Percentiles rank a stretch among this genome's conserved stretches.
phyloP scores from a whole-genome alignment of 2,329 filamentous ascomycete species.

The Paracoccidioides brasiliensis region DNA sequence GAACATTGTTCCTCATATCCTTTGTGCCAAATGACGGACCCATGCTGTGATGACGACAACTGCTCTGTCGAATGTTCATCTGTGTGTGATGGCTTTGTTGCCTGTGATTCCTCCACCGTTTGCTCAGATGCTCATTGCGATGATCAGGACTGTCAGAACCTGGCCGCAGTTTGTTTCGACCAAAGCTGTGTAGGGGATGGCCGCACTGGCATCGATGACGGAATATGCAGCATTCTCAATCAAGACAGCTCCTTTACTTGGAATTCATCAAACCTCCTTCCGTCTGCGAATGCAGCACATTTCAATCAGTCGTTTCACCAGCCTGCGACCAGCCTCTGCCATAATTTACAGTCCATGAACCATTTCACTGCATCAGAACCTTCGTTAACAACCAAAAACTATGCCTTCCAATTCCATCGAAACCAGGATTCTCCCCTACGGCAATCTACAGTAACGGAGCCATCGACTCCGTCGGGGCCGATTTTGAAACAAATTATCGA shows the following conservation, averaged over 20 bases:
- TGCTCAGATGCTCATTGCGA: slow-evolving; percentile 27
- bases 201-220: slow-evolving; percentile 15
- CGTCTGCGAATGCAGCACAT: slow-evolving; percentile 13
- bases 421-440: background rate
- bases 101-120: slow-evolving; percentile 25
- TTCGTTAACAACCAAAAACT: background rate
- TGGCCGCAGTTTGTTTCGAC: slow-evolving; percentile 26
- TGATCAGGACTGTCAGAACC: slow-evolving; percentile 16
- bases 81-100: slow-evolving; percentile 29
- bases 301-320: slow-evolving; percentile 10
- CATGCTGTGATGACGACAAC: slow-evolving; percentile 29
- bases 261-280: slow-evolving; percentile 18
- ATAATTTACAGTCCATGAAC: slow-evolving; percentile 7
- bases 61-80: slow-evolving; percentile 27
- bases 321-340: slow-evolving; percentile 3
- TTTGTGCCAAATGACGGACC: slow-evolving; percentile 5
- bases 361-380: slow-evolving; percentile 6
- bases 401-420: slow-evolving; percentile 9
- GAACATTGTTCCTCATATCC: slow-evolving; percentile 18
- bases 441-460: background rate
- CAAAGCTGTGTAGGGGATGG: slow-evolving; percentile 22
- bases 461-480: background rate
- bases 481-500: slow-evolving; percentile 24
- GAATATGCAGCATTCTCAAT: slow-evolving; percentile 22
- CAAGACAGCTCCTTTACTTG: slow-evolving; percentile 19